Evolutionary conservation across 208 protist species (phyloP).

Genomic region (Leishmania guyanensis): DNA sequence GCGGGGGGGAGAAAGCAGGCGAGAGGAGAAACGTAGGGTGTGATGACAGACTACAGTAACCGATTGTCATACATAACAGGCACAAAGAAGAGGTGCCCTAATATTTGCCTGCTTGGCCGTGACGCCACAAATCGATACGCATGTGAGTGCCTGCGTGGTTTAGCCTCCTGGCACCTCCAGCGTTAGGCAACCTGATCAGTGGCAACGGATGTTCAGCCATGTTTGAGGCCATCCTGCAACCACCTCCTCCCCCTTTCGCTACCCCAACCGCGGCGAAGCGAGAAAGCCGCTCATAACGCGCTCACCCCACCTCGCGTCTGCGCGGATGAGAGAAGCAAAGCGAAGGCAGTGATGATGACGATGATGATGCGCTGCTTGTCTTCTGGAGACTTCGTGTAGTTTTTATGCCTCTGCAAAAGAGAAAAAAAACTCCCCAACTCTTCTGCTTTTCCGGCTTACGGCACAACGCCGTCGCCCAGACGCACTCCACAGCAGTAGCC

Average conservation of each 20-base stretch:
- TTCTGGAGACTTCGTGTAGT: neutral
- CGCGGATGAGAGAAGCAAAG: neutral
- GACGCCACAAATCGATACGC: neutral
- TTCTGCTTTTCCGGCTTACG: neutral
- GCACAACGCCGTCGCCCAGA: neutral
- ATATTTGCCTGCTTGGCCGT: neutral
- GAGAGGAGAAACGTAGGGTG: neutral
- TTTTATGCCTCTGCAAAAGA: neutral
- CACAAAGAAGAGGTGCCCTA: neutral
- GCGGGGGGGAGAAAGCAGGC: neutral
- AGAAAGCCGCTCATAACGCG: neutral
- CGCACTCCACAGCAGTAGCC: neutral
- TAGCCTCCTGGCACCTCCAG: neutral
- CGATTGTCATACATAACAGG: neutral
- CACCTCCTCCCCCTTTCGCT: neutral
- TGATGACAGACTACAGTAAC: neutral
- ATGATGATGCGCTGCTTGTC: neutral
- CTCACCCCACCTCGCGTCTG: neutral
- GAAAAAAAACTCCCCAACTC: neutral
- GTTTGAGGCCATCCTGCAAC: neutral
- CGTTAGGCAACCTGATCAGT: neutral
- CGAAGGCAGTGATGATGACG: neutral
- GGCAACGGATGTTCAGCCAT: neutral
- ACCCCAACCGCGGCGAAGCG: neutral
- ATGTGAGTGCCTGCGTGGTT: too few relatives aligned